Evolutionary conservation across 768 basidiomycete genomes (phyloP), one percentile per base, ranked within the genome.

Genomic region (Suillus bovinus): DNA sequence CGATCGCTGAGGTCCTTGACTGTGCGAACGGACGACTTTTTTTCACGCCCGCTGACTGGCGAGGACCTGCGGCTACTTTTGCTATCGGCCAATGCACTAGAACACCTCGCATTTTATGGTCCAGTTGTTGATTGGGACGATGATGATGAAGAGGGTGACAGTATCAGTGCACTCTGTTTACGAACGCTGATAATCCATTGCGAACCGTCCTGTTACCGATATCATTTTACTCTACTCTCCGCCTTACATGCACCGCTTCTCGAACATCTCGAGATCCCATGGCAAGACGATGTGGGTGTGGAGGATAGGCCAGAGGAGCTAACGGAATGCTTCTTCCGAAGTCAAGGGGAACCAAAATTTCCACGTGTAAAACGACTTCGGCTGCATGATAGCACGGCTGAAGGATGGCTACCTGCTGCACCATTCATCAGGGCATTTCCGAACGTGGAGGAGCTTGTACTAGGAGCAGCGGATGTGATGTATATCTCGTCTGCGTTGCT

Each of bases 121-220:
- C 39, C 17, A 41, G 39, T 17, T 41, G 17, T 6, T 41, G 39
- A 3, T 11, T 17, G 39, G n/a, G n/a, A n/a, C n/a, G n/a, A n/a
- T 41, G 39, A 8, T 17, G 17, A 41, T 38, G 38, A 38, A 38
- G 38, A 38, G 16, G 10, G 20, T 4, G 29, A 5, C 10, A 52
- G 31, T 20, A 22, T 39, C 8, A 59, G 50, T 24, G 62, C 59
- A 5, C 60, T 39, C 8, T 20, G 31, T 53, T 59, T 64, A 8
- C 55, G 63, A 31, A 66, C 65, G 2, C 63, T 70, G 27, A 44
- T 69, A 56, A 55, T 71, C 36, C 63, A 66, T 52, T 67, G 64
- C n/a, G 61, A 57, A 24, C 56, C 60, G 16, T 63, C 66, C 2
- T 66, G 56, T 6, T 29, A 61, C n/a, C 60, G 66, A 42, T 70